Evolutionary conservation across 768 basidiomycete species (phyloP).

Genomic region (Tricholoma flavovirens): DNA sequence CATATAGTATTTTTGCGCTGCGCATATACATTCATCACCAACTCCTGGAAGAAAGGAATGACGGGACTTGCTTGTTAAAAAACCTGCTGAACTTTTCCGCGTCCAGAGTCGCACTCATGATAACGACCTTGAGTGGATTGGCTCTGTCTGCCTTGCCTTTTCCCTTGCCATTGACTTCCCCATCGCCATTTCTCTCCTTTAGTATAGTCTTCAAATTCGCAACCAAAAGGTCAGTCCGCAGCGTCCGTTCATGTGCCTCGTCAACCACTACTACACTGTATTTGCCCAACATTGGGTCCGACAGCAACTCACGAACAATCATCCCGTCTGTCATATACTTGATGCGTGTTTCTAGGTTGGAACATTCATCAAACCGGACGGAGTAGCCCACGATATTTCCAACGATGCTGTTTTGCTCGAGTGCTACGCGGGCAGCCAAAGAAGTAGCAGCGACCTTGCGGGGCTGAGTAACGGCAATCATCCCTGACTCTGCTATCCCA

Average conservation of each 20-base stretch:
- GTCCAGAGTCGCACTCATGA: constrained; percentile 98
- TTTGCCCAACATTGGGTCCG: constrained; percentile 65
- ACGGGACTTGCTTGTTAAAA: constrained; percentile 62
- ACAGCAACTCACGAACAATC: constrained; percentile 88
- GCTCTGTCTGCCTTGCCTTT: constrained; percentile 30
- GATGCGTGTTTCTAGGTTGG: constrained; percentile 68
- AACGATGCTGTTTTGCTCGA: constrained; percentile 67
- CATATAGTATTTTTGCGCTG: constrained; percentile 84
- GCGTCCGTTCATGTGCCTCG: constrained; percentile 94
- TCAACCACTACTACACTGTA: constrained; percentile 92
- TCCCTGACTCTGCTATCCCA: constrained; percentile 60
- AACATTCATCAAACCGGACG: constrained; percentile 90
- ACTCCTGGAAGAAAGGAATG: background rate
- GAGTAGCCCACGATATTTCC: constrained; percentile 88
- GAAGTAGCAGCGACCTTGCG: constrained; percentile 92
- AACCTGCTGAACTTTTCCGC: constrained; percentile 92
- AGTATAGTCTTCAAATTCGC: constrained; percentile 85
- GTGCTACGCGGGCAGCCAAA: constrained; percentile 86
- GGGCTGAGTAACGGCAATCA: constrained; percentile 93
- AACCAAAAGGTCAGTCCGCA: constrained; percentile 91
- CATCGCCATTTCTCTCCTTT: constrained; percentile 47
- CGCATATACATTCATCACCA: background rate
- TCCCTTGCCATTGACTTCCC: constrained; percentile 38
- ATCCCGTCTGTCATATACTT: constrained; percentile 99
- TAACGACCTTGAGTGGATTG: constrained; percentile 81